A percentile compares a stretch with the other conserved stretches of the same genome.
These are phyloP conservation scores for Termitomyces sp. DNA, from an alignment of 768 basidiomycete species.

Conservation along the genomic window DNA sequence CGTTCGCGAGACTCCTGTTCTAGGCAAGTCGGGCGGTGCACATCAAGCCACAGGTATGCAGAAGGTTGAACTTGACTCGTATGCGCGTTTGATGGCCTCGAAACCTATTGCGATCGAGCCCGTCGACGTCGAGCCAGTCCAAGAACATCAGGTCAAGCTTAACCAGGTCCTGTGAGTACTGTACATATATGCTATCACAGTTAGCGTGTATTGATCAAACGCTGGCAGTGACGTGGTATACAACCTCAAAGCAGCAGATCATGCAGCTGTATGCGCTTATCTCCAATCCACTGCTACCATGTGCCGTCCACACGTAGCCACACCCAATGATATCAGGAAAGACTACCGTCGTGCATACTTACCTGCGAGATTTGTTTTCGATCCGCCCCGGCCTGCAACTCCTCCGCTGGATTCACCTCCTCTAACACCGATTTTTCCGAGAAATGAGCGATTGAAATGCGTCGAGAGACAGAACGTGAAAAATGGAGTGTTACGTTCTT, in stretches of 20 bases:
- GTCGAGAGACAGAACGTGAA: not conserved
- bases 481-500: slow-evolving; percentile 3
- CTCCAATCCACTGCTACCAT: slow-evolving; percentile 12
- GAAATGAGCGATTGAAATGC: not conserved
- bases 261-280: slow-evolving; percentile 17
- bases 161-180: slow-evolving; percentile 43
- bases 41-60: not conserved
- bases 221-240: slow-evolving; percentile 13
- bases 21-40: slow-evolving; percentile 24
- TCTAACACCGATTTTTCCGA: slow-evolving; percentile 31
- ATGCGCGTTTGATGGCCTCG: slow-evolving; percentile 18
- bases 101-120: slow-evolving; percentile 13
- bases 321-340: not conserved
- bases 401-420: slow-evolving; percentile 23
- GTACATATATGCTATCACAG: not conserved
- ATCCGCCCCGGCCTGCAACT: slow-evolving; percentile 20
- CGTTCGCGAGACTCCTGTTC: slow-evolving; percentile 40
- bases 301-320: slow-evolving; percentile 4
- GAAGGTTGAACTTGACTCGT: slow-evolving; percentile 18
- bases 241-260: slow-evolving; percentile 17
- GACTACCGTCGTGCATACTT: slow-evolving; percentile 13
- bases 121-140: slow-evolving; percentile 26
- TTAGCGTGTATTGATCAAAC: not conserved
- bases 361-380: slow-evolving; percentile 10
- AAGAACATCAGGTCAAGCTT: slow-evolving; percentile 25